Percentiles rank a stretch among this genome's conserved stretches.
Evolutionary conservation across 2,329 filamentous ascomycete genomes (phyloP).

Genomic region (Tolypocladium nubicola): DNA sequence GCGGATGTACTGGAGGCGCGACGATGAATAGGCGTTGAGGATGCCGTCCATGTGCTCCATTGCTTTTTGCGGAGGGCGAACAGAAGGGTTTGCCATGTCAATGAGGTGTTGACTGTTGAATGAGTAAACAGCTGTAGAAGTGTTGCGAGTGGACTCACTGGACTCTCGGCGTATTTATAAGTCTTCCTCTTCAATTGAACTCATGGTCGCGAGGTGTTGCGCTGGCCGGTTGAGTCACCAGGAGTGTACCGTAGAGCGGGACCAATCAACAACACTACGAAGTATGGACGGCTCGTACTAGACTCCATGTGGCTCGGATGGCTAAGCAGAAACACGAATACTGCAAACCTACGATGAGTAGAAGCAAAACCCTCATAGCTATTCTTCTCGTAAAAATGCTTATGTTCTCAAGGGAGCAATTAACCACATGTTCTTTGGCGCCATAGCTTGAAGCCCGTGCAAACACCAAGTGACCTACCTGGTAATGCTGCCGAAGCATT

Average conservation of each 20-base stretch:
- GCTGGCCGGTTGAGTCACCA: neutral
- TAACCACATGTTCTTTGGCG: too few relatives aligned
- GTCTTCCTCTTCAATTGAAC: neutral
- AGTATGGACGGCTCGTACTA: too few relatives aligned
- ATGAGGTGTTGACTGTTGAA: neutral
- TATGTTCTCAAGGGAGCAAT: too few relatives aligned
- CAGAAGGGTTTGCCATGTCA: neutral
- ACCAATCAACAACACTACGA: too few relatives aligned
- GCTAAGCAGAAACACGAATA: too few relatives aligned
- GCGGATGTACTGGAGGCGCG: slow-evolving; percentile 8
- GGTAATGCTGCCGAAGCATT: too few relatives aligned
- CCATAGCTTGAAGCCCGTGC: too few relatives aligned
- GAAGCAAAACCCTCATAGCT: too few relatives aligned
- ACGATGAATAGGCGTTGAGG: slow-evolving; percentile 5
- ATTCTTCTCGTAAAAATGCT: too few relatives aligned
- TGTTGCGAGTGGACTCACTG: neutral
- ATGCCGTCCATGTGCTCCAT: neutral
- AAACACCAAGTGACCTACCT: too few relatives aligned
- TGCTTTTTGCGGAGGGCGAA: neutral
- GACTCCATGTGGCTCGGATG: too few relatives aligned
- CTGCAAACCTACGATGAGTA: too few relatives aligned
- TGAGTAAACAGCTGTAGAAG: neutral
- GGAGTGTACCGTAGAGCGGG: neutral
- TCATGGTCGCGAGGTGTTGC: neutral
- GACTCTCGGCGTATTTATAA: neutral